A percentile compares a stretch with the other conserved stretches of the same genome.
phyloP scores from a whole-genome alignment of 805 yeast species.

The Metschnikowia vanudenii region DNA sequence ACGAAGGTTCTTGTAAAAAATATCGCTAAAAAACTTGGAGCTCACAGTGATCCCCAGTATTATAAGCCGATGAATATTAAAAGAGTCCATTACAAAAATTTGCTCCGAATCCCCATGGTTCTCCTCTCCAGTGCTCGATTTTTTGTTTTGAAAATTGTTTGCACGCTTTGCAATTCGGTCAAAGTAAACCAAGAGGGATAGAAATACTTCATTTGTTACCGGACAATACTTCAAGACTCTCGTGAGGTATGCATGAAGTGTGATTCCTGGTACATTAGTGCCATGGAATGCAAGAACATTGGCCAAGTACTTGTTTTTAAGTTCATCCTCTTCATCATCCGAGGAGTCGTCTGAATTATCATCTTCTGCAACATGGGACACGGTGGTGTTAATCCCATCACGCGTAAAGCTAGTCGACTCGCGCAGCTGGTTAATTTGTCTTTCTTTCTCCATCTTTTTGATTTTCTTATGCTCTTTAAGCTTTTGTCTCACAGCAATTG shows the following conservation, averaged over 20 bases:
- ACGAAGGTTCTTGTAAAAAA: conserved; percentile 89
- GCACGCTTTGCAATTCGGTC: conserved; percentile 90
- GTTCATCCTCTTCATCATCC: conserved; percentile 40
- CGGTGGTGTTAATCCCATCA: conserved; percentile 18
- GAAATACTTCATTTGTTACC: conserved; percentile 94
- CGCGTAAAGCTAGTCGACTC: conserved; percentile 13
- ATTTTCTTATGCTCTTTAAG: conserved; percentile 34
- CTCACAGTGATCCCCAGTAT: conserved; percentile 95
- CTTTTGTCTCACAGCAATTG: conserved; percentile 41
- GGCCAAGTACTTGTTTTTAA: conserved; percentile 54
- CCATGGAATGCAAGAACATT: conserved; percentile 91
- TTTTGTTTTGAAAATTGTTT: conserved; percentile 42
- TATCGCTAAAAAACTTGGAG: conserved; percentile 90
- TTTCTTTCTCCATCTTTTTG: conserved; percentile 25
- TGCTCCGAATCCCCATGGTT: conserved; percentile 41
- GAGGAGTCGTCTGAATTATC: conserved; percentile 23
- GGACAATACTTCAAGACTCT: conserved; percentile 96
- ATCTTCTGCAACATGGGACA: conserved; percentile 21
- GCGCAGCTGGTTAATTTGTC: conserved; percentile 1
- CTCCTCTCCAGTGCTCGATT: conserved; percentile 26
- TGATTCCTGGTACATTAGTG: conserved; percentile 92
- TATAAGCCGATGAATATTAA: conserved; percentile 89
- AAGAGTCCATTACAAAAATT: conserved; percentile 91
- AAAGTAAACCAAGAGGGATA: conserved; percentile 86
- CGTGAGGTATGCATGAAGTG: conserved; percentile 82